Percentiles rank a stretch among this genome's conserved stretches.
These are phyloP conservation scores for Nicotiana rustica DNA, from an alignment of 305 asterid species.

Conservation along the genomic window DNA sequence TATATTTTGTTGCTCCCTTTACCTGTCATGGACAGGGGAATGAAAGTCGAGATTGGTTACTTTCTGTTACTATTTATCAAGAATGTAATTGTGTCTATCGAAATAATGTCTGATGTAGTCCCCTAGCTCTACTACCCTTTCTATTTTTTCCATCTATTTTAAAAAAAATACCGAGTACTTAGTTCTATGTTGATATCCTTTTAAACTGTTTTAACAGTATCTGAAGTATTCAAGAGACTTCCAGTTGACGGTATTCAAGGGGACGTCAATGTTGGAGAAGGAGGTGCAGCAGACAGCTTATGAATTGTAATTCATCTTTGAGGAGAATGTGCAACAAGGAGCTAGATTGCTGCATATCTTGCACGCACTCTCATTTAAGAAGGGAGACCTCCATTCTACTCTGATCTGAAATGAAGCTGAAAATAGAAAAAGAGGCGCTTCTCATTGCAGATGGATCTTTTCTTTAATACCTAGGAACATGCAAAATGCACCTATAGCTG, in stretches of 20 bases:
- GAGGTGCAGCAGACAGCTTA: slow-evolving; percentile 58
- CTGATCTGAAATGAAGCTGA: slow-evolving; percentile 4
- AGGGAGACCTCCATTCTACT: slow-evolving; percentile 13
- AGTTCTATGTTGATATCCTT: not conserved
- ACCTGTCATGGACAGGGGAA: not conserved
- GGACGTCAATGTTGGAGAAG: slow-evolving; percentile 89
- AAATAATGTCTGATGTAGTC: slow-evolving; percentile 1
- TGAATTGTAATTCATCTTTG: slow-evolving; percentile 36
- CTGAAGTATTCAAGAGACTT: slow-evolving; percentile 70
- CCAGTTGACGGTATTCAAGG: slow-evolving; percentile 86
- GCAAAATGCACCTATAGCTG: slow-evolving; percentile 22
- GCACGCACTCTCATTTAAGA: not conserved
- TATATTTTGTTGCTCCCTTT: not conserved
- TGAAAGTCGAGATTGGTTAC: not conserved
- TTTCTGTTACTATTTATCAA: slow-evolving; percentile 2
- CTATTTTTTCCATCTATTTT: slow-evolving; percentile 28
- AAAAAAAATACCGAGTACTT: not conserved
- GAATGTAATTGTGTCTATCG: slow-evolving; percentile 14
- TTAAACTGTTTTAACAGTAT: slow-evolving; percentile 54
- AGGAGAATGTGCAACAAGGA: slow-evolving; percentile 33
- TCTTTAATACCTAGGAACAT: slow-evolving; percentile 9
- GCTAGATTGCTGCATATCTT: slow-evolving; percentile 29
- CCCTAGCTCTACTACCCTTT: slow-evolving; percentile 13
- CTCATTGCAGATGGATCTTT: not conserved
- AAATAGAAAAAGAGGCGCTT: not conserved